These are phyloP conservation scores for Tolypocladium sp. DNA, from an alignment of 2,329 filamentous ascomycete species.

Conservation along the genomic window DNA sequence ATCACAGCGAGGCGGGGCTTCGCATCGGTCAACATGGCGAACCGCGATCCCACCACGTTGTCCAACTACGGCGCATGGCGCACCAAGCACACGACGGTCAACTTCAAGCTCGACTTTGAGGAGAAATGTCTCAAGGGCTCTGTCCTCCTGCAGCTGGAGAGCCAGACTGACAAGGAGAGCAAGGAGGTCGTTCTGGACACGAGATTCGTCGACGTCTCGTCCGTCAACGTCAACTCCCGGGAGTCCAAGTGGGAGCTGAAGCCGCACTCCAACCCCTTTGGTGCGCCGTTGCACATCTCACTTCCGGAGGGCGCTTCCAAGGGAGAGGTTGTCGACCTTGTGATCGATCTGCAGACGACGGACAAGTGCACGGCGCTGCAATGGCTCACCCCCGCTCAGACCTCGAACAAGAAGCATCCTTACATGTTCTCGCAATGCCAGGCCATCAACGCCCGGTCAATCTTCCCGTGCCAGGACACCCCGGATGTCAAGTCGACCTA, in stretches of 20 bases:
- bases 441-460: constrained; percentile 85
- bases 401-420: constrained; percentile 88
- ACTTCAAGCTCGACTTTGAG: constrained; percentile 77
- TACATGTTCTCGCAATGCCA: constrained; percentile 99
- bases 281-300: constrained; percentile 59
- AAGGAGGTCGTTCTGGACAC: constrained; percentile 80
- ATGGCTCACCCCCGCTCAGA: constrained; percentile 90
- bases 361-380: constrained; percentile 84
- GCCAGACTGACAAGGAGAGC: constrained; percentile 62
- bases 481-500: constrained; percentile 96
- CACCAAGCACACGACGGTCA: constrained; percentile 73
- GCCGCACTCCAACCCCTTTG: constrained; percentile 63
- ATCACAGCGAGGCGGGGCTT: constrained; percentile 8
- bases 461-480: constrained; percentile 96
- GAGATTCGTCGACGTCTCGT: constrained; percentile 67
- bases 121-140: constrained; percentile 67
- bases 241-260: constrained; percentile 60
- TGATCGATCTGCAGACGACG: constrained; percentile 72
- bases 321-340: constrained; percentile 42
- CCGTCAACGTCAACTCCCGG: constrained; percentile 60
- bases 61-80: constrained; percentile 87
- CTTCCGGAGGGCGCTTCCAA: constrained; percentile 45
- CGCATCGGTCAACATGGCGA: constrained; percentile 21
- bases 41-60: constrained; percentile 77
- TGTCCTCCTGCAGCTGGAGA: constrained; percentile 68